Evolutionary conservation across 805 yeast species (phyloP).

Genomic region (Priceomyces castillae): DNA sequence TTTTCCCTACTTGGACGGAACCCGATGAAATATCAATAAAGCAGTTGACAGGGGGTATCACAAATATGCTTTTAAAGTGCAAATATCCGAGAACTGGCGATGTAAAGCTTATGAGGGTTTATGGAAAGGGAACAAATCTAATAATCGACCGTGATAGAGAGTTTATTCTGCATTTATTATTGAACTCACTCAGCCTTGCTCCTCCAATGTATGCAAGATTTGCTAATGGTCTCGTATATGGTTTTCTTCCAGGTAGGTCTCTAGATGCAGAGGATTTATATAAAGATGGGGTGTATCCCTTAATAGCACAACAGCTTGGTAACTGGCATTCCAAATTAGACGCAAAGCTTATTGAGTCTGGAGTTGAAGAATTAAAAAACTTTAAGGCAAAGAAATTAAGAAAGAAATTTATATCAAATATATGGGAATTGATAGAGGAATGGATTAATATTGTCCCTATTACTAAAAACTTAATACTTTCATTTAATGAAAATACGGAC

Average conservation of each 20-base stretch:
- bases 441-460: slow-evolving; percentile 67
- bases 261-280: slow-evolving; percentile 54
- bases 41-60: slow-evolving; percentile 60
- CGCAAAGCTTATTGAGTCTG: slow-evolving; percentile 45
- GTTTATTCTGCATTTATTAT: slow-evolving; percentile 63
- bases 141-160: slow-evolving; percentile 76
- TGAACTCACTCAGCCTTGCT: slow-evolving; percentile 59
- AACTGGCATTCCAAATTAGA: slow-evolving; percentile 62
- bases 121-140: slow-evolving; percentile 69
- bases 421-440: slow-evolving; percentile 59
- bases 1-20: slow-evolving; percentile 43
- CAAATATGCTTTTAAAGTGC: slow-evolving; percentile 57
- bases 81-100: slow-evolving; percentile 29
- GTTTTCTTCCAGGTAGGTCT: slow-evolving; percentile 63
- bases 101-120: slow-evolving; percentile 60
- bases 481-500: slow-evolving; percentile 35
- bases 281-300: slow-evolving; percentile 45
- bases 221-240: slow-evolving; percentile 71
- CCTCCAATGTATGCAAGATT: slow-evolving; percentile 68
- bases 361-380: slow-evolving; percentile 38
- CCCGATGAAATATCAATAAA: slow-evolving; percentile 31
- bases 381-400: slow-evolving; percentile 18
- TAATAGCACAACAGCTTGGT: slow-evolving; percentile 65
- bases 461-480: slow-evolving; percentile 34
- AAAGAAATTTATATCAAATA: slow-evolving; percentile 36